Conservation (phyloP, 2,329 filamentous ascomycete species). For the Capronia epimyces region DNA sequence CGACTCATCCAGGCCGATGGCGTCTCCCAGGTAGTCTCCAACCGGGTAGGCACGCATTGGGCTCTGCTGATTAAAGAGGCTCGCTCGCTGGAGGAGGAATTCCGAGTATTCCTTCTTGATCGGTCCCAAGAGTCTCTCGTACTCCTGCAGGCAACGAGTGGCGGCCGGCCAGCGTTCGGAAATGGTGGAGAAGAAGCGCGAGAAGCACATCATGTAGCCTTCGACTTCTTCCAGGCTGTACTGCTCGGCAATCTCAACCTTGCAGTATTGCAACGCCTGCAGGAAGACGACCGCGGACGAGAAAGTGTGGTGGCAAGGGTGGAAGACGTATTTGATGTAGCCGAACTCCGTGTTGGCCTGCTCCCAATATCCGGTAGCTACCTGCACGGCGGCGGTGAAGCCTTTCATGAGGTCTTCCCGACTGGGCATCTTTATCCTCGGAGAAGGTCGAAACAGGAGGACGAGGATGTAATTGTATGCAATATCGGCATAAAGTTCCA, state of each 20-base stretch:
- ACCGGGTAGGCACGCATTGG: not conserved
- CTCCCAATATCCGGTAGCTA: constrained; percentile 6
- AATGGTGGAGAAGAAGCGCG: constrained; percentile 12
- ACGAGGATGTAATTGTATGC: constrained; percentile 10
- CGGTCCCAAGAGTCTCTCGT: constrained; percentile 7
- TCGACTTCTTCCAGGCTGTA: constrained; percentile 7
- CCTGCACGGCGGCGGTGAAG: not conserved
- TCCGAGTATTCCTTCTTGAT: constrained; percentile 6
- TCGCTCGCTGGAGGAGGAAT: constrained; percentile 1
- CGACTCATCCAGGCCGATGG: not conserved
- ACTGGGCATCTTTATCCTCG: not conserved
- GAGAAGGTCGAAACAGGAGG: constrained; percentile 7
- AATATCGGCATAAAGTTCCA: constrained; percentile 11
- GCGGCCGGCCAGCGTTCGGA: constrained; percentile 12
- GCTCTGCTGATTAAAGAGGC: not conserved
- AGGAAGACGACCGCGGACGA: constrained; percentile 7
- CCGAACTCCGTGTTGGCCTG: constrained; percentile 13
- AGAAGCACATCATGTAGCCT: constrained; percentile 5
- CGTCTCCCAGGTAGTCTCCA: not conserved
- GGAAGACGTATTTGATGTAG: constrained; percentile 12
- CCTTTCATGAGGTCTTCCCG: constrained; percentile 6
- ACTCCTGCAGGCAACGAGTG: constrained; percentile 8
- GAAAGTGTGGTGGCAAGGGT: constrained; percentile 9
- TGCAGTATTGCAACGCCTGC: constrained; percentile 6
- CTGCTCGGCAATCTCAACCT: constrained; percentile 3